Base-by-base conservation (phyloP, 2,329 filamentous ascomycete genomes). In the Neoascochyta sp. region DNA sequence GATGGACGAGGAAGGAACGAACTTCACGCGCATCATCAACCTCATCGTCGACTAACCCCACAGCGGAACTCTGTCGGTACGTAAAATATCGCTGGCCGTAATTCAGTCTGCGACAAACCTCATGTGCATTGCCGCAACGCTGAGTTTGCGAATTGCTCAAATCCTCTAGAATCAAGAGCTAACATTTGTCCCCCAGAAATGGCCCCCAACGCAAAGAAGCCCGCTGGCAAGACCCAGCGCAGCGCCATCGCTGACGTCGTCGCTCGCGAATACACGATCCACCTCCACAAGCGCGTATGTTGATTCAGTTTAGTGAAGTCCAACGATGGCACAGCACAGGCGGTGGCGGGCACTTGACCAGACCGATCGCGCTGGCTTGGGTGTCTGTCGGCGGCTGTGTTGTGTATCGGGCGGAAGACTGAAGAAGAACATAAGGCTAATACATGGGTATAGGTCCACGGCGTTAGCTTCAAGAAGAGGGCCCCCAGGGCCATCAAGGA, bases 261-360 rank as follows among this genome's bases (percentile, higher is more conserved):
- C 71, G 83, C 92, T 65, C 87, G 92, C 80, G 93, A 98, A 80
- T 98, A 98, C 83, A 98, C 92, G 73, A 96, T 98, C 77, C 90
- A 98, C 81, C 77, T 98, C 63, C 92, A 98, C 86, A 96, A 95
- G 86, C 85, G 90, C 75, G 86, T 93, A 89, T 70, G 84, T 84
- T 69, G 60, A 52, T 71, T 78, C 76, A 77, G 77, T 81, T 80
- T 81, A 68, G 76, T 80, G 77, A 80, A 80, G 76, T 80, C 76
- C 77, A 80, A 67, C 66, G 68, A 74, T 67, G 74, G 67, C 73
- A 71, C 63, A 27, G 47, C 43, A 45, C 28, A 41, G 44, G 36
- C 34, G 37, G 29, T 34, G 40, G 36, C 27, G 41, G 31, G 17
- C 37, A 40, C 33, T 36, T 24, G 35, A 40, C 23, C 37, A 47